A percentile compares a stretch with the other conserved stretches of the same genome.
phyloP scores from a whole-genome alignment of 176 grass and related monocot species.

The Oryza australiensis region DNA sequence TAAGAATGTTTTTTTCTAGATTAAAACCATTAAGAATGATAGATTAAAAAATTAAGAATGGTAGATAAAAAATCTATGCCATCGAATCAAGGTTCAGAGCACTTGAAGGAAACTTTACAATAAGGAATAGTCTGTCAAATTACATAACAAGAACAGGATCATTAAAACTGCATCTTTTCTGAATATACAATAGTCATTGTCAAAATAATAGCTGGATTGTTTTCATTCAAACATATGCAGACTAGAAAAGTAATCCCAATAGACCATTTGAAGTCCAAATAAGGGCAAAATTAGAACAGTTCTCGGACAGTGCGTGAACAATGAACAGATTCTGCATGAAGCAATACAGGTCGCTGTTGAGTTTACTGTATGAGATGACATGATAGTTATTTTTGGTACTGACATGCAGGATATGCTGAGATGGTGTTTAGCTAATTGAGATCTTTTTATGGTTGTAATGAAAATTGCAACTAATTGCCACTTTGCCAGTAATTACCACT shows the following conservation, averaged over 20 bases:
- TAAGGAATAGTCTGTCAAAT: neutral
- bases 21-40: too few species aligned
- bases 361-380: constrained; percentile 1
- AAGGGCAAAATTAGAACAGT: neutral
- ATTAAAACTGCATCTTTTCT: neutral
- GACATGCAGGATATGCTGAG: neutral
- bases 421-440: neutral
- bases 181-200: neutral
- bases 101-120: constrained; percentile 2
- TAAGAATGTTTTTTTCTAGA: neutral
- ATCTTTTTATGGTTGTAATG: neutral
- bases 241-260: neutral
- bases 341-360: neutral
- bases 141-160: neutral
- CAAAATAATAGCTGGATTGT: neutral
- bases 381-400: neutral
- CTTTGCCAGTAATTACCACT: neutral
- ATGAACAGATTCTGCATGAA: neutral
- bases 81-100: neutral
- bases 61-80: neutral
- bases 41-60: constrained; percentile 11
- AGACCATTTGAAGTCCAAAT: neutral
- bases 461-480: neutral
- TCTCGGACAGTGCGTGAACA: neutral
- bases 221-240: neutral